A percentile compares a stretch with the other conserved stretches of the same genome.
phyloP scores from a whole-genome alignment of 805 yeast species.

The Kuraishia piskuri region DNA sequence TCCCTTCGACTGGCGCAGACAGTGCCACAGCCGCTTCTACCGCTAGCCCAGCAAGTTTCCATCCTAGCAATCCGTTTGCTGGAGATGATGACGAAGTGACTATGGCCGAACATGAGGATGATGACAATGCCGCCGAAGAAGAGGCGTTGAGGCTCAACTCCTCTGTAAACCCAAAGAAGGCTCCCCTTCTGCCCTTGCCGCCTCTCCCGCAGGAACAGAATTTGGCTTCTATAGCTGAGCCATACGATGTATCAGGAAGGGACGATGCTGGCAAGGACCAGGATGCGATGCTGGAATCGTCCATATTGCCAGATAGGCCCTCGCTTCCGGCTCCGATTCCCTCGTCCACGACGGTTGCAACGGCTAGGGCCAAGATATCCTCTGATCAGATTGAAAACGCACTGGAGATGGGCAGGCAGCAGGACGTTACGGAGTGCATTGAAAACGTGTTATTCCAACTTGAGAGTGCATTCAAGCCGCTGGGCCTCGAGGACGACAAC shows the following conservation, averaged over 20 bases:
- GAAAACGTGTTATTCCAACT: conserved; percentile 87
- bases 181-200: not conserved
- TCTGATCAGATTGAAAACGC: conserved; percentile 67
- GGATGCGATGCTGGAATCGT: not conserved
- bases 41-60: not conserved
- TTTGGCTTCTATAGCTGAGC: not conserved
- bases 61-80: not conserved
- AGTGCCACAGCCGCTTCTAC: not conserved
- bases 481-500: conserved; percentile 52
- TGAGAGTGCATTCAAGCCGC: conserved; percentile 78
- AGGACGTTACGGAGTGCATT: conserved; percentile 96
- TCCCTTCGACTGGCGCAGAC: not conserved
- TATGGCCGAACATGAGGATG: not conserved
- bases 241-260: not conserved
- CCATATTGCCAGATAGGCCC: not conserved
- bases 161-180: not conserved
- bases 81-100: not conserved
- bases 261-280: not conserved
- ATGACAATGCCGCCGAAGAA: not conserved
- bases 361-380: conserved; percentile 26
- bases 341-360: not conserved
- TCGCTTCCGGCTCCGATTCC: not conserved
- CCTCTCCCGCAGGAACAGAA: not conserved
- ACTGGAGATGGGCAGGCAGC: conserved; percentile 81
- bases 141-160: not conserved